Base-by-base conservation (phyloP, 1,139 yeast genomes). In the Yamadazyma diddensiae region DNA sequence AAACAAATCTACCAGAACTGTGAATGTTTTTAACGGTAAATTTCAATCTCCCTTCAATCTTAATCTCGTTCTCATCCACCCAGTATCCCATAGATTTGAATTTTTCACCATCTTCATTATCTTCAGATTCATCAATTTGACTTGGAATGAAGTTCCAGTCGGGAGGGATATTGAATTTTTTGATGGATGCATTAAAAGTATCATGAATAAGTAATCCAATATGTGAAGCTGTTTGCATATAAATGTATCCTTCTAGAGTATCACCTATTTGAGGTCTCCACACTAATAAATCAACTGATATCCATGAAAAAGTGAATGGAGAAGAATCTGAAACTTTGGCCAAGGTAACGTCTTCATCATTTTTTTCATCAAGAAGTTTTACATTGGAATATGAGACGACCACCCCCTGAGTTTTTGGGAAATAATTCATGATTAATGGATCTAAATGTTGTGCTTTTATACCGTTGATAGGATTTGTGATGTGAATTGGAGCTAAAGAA, bases 191-290 rank as follows among this genome's bases (percentile, higher is more conserved):
- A 61, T 92, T 94, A 65, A 92, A 92, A 1, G 95, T 86, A 59
- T 92, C 97, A 55, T 86, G 92, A 33, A 92, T 72, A 46, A 92
- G 72, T 43, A 92, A 68, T 40, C 97, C 97, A 50, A 94, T 82
- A 54, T 92, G 98, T 6, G 95, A 83, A 11, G 95, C 96, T 1
- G 97, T 82, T 64, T 90, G 97, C 75, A 92, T 79, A 62, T 87
- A 87, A 37, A 85, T 74, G 64, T 79, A 74, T 5, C 98, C 98
- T 54, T 90, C 95, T 20, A 90, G 60, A 2, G 69, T 63, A 51
- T 92, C 97, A 5, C 95, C 96, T 10, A 79, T 70, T 47, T 77
- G 77, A 4, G 98, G 98, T 50, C 75, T 77, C 97, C 98, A 92
- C 34, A 88, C 74, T 37, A 88, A 67, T 28, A 92, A 68, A 39